Conservation (phyloP, 306 rosid species). For the Coriaria nepalensis region DNA sequence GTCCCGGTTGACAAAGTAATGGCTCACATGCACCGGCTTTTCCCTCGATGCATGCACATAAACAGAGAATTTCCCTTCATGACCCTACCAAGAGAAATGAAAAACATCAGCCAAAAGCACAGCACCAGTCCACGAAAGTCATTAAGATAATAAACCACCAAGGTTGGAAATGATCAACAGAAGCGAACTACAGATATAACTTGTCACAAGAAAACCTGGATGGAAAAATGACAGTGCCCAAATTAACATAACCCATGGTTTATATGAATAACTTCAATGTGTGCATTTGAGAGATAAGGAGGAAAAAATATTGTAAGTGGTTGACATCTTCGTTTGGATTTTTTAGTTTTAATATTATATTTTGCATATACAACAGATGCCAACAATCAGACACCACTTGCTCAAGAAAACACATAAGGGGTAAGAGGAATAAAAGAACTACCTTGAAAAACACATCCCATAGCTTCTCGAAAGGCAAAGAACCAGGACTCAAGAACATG, state of each 20-base stretch:
- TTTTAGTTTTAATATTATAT: too few relatives aligned
- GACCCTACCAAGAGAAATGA: constrained; percentile 59
- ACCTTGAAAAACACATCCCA: constrained; percentile 94
- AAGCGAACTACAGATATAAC: too few relatives aligned
- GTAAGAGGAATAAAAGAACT: background rate
- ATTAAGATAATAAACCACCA: constrained; percentile 1
- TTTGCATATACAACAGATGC: too few relatives aligned
- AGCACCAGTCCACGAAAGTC: background rate
- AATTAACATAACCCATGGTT: too few relatives aligned
- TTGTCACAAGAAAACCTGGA: too few relatives aligned
- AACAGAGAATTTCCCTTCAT: constrained; percentile 90
- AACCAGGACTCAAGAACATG: constrained; percentile 81
- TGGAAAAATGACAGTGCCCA: too few relatives aligned
- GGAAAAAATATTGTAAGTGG: too few relatives aligned
- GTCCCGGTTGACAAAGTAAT: constrained; percentile 54
- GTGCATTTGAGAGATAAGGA: too few relatives aligned
- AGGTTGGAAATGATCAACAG: background rate
- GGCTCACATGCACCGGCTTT: constrained; percentile 80
- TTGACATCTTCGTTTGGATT: too few relatives aligned
- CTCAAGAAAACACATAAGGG: too few relatives aligned
- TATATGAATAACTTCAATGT: too few relatives aligned
- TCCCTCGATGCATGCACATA: constrained; percentile 88
- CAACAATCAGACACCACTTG: too few relatives aligned
- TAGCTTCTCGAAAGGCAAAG: constrained; percentile 79
- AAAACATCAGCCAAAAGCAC: constrained; percentile 19